Conservation (phyloP, 345 rosid species). For the Pugionium dolabratum region DNA sequence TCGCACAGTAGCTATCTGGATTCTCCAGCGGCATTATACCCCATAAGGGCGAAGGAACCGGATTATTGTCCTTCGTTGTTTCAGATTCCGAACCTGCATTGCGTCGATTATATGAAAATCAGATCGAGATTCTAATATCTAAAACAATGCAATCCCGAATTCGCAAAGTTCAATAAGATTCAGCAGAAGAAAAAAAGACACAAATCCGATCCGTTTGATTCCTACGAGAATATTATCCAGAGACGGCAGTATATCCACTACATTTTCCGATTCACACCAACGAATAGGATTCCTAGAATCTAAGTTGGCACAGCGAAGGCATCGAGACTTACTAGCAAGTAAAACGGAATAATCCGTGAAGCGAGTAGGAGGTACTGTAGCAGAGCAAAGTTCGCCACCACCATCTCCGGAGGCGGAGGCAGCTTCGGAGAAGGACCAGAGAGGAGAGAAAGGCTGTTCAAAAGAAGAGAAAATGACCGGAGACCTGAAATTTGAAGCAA, state of each 20-base stretch:
- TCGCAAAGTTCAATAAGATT: not conserved
- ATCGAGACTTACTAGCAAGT: constrained; percentile 52
- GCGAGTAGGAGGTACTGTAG: constrained; percentile 37
- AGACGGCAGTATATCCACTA: constrained; percentile 11
- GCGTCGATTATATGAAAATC: constrained; percentile 1
- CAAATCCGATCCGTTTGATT: constrained; percentile 19
- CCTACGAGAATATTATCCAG: constrained; percentile 24
- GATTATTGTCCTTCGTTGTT: constrained; percentile 41
- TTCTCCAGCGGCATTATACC: constrained; percentile 57
- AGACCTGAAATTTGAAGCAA: constrained; percentile 53
- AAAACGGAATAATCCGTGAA: constrained; percentile 52
- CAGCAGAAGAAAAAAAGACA: not conserved
- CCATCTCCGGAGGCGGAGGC: constrained; percentile 26
- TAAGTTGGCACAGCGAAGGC: not conserved
- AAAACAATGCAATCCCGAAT: constrained; percentile 6
- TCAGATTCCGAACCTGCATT: constrained; percentile 53
- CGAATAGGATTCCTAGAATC: not conserved
- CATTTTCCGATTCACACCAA: constrained; percentile 15
- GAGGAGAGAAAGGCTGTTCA: constrained; percentile 85
- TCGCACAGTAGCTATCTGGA: constrained; percentile 59
- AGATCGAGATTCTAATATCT: not conserved
- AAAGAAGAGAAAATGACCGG: constrained; percentile 54
- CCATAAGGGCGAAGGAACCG: constrained; percentile 51
- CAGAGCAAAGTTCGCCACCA: constrained; percentile 42
- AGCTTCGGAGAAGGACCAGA: constrained; percentile 80